Evolutionary conservation across 1,284 basidiomycete genomes (phyloP).

Genomic region (Puccinia horiana): DNA sequence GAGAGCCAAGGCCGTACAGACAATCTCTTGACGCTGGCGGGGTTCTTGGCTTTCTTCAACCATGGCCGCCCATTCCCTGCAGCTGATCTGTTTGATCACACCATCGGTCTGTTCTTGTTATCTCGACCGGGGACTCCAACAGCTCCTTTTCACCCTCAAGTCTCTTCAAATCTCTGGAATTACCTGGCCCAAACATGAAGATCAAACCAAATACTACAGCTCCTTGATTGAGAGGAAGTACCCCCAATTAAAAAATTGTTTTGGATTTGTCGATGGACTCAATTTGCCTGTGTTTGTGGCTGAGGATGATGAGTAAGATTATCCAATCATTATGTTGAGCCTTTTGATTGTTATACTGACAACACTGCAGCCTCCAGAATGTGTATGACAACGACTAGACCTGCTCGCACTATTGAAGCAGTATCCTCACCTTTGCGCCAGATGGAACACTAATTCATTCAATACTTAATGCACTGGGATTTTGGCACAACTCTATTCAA

Average conservation of each 20-base stretch:
- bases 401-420: neutral
- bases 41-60: neutral
- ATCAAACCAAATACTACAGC: neutral
- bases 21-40: neutral
- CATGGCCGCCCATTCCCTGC: neutral
- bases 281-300: slow-evolving; percentile 54
- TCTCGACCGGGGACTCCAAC: too few species aligned
- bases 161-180: too few species aligned
- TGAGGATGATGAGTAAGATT: slow-evolving; percentile 59
- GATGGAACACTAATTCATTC: slow-evolving; percentile 56
- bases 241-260: slow-evolving; percentile 60
- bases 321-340: too few species aligned
- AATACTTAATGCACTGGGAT: slow-evolving; percentile 61
- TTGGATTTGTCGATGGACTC: slow-evolving; percentile 59
- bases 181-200: neutral
- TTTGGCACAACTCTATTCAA: slow-evolving; percentile 63
- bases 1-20: neutral
- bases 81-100: neutral
- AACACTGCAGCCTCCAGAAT: neutral
- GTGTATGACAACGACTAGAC: neutral
- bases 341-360: too few species aligned
- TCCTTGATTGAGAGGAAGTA: neutral
- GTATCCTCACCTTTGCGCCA: neutral
- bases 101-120: neutral
- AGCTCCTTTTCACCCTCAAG: neutral